A percentile compares a stretch with the other conserved stretches of the same genome.
phyloP scores from a whole-genome alignment of 371 early-diverging fungal species.

The Lichtheimia ornata region DNA sequence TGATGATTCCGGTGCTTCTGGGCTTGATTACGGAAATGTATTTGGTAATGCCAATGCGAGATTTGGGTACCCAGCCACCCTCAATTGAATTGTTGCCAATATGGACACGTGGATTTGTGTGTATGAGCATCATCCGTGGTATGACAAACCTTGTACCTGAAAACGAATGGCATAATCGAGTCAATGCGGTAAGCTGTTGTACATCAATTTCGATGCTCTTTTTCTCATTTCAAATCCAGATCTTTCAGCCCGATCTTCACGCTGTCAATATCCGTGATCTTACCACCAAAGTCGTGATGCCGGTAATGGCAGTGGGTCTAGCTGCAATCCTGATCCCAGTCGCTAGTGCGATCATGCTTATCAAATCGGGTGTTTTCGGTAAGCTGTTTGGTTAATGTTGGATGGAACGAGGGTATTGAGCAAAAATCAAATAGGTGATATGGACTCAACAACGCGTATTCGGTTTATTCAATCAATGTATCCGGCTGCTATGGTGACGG shows the following conservation, averaged over 20 bases:
- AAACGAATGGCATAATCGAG: constrained; percentile 11
- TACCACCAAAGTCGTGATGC: constrained; percentile 11
- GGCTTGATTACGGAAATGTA: constrained; percentile 55
- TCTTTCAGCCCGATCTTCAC: constrained; percentile 8
- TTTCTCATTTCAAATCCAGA: constrained; percentile 6
- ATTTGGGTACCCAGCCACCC: constrained; percentile 20
- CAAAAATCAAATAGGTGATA: constrained; percentile 9
- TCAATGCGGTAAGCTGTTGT: constrained; percentile 12
- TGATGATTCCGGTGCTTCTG: constrained; percentile 45
- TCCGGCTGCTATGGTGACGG: constrained; percentile 33
- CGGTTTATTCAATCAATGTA: constrained; percentile 37
- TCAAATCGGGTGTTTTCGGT: constrained; percentile 14
- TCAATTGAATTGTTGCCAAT: constrained; percentile 37
- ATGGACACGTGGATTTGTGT: constrained; percentile 21
- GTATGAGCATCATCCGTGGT: constrained; percentile 22
- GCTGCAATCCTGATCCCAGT: constrained; percentile 10
- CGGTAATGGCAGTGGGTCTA: constrained; percentile 4
- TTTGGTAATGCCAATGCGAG: constrained; percentile 42
- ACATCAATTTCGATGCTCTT: neutral
- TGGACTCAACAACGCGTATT: constrained; percentile 20
- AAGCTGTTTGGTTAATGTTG: neutral
- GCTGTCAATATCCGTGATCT: constrained; percentile 9
- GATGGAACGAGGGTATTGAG: neutral
- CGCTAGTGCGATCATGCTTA: constrained; percentile 1
- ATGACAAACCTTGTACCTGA: constrained; percentile 10